Evolutionary conservation across 176 grass and related monocot genomes (phyloP), one percentile per base, ranked within the genome.

Genomic region (Carex cristatella): DNA sequence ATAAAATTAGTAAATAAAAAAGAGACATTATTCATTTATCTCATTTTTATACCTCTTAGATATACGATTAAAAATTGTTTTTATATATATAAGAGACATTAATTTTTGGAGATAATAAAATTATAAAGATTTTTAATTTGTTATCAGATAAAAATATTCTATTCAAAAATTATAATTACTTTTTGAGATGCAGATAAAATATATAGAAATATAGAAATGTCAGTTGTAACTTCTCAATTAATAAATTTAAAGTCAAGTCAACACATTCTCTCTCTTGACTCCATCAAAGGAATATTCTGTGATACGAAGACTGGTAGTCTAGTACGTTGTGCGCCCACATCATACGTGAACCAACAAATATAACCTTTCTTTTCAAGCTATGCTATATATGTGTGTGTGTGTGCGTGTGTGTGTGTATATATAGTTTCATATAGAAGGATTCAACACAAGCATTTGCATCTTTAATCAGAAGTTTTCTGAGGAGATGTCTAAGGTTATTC

Each of bases 401-500:
- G 23, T 23, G 23, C 0, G 23, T 23, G 23, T 23, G 23, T 23
- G 23, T 23, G 23, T 23, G 23, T 23, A 0, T 23, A 0, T 23
- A 23, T 23, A 23, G 23, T 23, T 23, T 23, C 23, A 23, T 23
- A 56, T 76, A 10, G 11, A 78, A 78, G 42, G 42, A 10, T 51
- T 74, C 44, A 53, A 74, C 18, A 4, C 70, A 74, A 74, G 44
- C 44, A 12, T 51, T 51, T 74, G 70, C 42, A 74, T 51, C 23
- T 23, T 23, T 23, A 23, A 23, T 23, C 23, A 23, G 23, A 0
- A 23, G 23, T 23, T 23, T 69, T 16, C 77, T 60, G 16, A 28
- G 60, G 59, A 56, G 6, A 80, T 81, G 79, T 59, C 79, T 44
- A 81, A 64, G 56, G 79, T 81, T 61, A 5, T 49, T 61, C 27